Base-by-base conservation (phyloP, 768 basidiomycete genomes). In the Lyophyllum shimeji region DNA sequence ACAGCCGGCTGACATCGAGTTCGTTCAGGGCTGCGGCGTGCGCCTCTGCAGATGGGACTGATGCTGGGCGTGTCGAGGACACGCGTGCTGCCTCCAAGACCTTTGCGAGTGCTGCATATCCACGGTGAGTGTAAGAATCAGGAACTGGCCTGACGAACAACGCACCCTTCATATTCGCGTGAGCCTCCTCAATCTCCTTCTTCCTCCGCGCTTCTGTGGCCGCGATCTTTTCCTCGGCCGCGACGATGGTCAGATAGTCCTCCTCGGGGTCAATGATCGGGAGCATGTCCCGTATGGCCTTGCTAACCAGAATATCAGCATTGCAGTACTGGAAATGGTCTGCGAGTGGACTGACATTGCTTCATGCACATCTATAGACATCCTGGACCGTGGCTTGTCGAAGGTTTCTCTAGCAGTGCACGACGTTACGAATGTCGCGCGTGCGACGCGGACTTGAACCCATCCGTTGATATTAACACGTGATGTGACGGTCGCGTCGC, bases 181-280 rank as follows among this genome's bases (percentile, higher is more conserved):
- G 85, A 2, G 83, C 79, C 45, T 87, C 83, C 46, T 91, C 89
- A 0, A 87, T 68, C 44, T 88, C 87, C 62, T 83, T 86, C 70
- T 82, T 87, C 48, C 84, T 74, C 52, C 71, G 76, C 7, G 78
- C 73, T 56, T 86, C 82, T 9, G 82, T 82, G 7, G 76, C 62
- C 13, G 79, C 79, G 65, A 90, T 84, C 60, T 80, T 84, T 56
- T 90, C 84, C 61, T 92, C 88, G 7, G 89, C 85, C 7, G 80
- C 82, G 15, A 85, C 83, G 47, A 93, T 89, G 12, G 87, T 86
- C 55, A 87, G 71, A 65, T 84, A 90, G 68, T 93, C 90, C 51
- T 90, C 88, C 42, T 87, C 85, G 11, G 89, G 87, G 63, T 89
- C 85, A 52, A 93, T 88, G 55, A 90, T 84, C 3, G 81, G 78